phyloP scores from a whole-genome alignment of 495 filamentous ascomycete genomes.

The Astrocystis sublimbata region DNA sequence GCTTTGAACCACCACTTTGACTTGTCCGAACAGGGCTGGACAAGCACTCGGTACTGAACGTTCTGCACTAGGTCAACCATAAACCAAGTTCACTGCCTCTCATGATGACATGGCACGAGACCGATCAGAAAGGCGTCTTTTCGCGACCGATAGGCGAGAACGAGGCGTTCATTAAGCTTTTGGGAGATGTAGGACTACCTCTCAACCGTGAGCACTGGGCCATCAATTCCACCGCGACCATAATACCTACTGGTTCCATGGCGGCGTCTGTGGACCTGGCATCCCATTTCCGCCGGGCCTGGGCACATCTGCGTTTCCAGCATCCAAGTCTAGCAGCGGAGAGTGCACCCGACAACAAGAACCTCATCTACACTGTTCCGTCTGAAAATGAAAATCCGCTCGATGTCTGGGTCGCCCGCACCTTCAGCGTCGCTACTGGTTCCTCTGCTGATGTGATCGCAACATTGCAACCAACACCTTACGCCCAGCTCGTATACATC shows the following conservation, averaged over 20 bases:
- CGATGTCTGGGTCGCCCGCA: background rate
- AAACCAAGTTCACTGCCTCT: background rate
- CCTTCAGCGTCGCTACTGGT: conserved; percentile 1
- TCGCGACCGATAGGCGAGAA: conserved; percentile 26
- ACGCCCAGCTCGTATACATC: conserved; percentile 5
- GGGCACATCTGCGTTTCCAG: conserved; percentile 35
- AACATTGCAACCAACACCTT: conserved; percentile 1
- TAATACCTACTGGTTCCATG: conserved; percentile 18
- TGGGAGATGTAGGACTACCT: conserved; percentile 25
- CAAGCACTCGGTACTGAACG: background rate
- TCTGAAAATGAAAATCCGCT: background rate
- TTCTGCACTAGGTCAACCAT: background rate
- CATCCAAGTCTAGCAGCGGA: conserved; percentile 36
- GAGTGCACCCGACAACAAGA: conserved; percentile 20
- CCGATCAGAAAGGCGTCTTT: conserved; percentile 18
- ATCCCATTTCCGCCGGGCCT: conserved; percentile 29
- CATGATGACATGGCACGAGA: conserved; percentile 17
- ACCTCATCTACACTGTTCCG: conserved; percentile 30
- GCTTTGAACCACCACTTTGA: no score
- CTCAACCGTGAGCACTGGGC: conserved; percentile 33
- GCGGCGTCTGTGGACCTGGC: conserved; percentile 6
- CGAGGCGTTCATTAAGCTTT: conserved; percentile 30
- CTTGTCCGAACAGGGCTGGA: no score
- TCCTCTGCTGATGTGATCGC: background rate
- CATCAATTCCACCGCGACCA: conserved; percentile 25